These are phyloP conservation scores for Dryadomyces sulphureus DNA, from an alignment of 2,329 filamentous ascomycete species.

Conservation along the genomic window DNA sequence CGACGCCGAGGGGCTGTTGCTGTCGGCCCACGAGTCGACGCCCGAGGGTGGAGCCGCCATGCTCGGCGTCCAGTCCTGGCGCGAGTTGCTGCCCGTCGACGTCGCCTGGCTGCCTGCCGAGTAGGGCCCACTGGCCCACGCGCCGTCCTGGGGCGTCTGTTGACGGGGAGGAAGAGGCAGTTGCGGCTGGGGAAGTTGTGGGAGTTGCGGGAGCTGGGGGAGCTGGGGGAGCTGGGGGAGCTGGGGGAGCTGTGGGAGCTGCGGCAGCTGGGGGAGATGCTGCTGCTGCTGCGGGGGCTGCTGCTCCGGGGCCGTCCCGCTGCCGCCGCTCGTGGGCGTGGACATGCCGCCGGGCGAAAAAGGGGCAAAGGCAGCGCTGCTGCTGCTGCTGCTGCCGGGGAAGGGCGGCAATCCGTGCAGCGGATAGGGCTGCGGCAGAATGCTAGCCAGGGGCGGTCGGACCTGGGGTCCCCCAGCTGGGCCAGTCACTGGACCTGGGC, in stretches of 20 bases:
- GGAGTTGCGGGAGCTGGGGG: background rate
- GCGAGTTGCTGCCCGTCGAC: constrained; percentile 31
- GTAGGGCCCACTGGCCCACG: constrained; percentile 26
- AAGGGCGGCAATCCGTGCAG: constrained; percentile 18
- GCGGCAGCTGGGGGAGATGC: background rate
- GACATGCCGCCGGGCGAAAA: constrained; percentile 17
- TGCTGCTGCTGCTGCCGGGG: constrained; percentile 11
- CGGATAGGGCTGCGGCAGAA: constrained; percentile 15
- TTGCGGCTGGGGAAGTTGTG: no score
- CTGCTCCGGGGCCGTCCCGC: constrained; percentile 15
- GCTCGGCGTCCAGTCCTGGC: constrained; percentile 28
- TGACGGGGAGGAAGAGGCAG: background rate
- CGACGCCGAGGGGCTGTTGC: constrained; percentile 18
- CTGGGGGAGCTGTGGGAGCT: constrained; percentile 17
- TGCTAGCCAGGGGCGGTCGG: constrained; percentile 17
- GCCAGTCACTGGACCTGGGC: no score
- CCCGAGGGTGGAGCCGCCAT: constrained; percentile 25
- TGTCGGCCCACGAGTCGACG: constrained; percentile 36
- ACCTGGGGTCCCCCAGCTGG: no score
- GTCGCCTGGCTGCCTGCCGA: constrained; percentile 28
- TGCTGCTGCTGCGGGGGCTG: constrained; percentile 20
- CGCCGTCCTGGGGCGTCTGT: no score
- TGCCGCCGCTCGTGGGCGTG: constrained; percentile 17
- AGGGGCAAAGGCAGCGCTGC: constrained; percentile 14
- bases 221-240: constrained; percentile 15